Conservation (phyloP, 1,284 basidiomycete species). For the Cryptococcus sp. region DNA sequence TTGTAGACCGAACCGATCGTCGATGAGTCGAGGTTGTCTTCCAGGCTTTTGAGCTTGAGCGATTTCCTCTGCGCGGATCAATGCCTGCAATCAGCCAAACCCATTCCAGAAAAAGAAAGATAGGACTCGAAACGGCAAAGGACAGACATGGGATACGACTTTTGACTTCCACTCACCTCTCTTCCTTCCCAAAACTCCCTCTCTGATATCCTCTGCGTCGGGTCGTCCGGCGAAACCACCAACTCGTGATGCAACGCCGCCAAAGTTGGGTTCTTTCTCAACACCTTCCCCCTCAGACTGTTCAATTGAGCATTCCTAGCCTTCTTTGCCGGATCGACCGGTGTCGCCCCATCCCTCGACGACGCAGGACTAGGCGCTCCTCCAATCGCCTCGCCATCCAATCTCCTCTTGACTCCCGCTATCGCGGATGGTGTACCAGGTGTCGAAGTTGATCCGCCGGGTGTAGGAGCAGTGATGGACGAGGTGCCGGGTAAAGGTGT, state of each 20-base stretch:
- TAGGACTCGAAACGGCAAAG: no score
- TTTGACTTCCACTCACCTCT: slow-evolving; percentile 71
- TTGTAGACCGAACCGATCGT: slow-evolving; percentile 67
- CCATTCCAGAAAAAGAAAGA: not conserved
- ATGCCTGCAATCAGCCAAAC: slow-evolving; percentile 50
- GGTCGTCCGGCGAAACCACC: slow-evolving; percentile 58
- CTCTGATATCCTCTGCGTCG: slow-evolving; percentile 62
- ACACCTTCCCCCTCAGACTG: slow-evolving; percentile 58
- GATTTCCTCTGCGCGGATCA: slow-evolving; percentile 63
- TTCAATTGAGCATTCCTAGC: slow-evolving; percentile 49
- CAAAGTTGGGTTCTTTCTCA: slow-evolving; percentile 68
- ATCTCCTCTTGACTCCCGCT: slow-evolving; percentile 15
- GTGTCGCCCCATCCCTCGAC: slow-evolving; percentile 5
- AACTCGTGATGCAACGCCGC: slow-evolving; percentile 74
- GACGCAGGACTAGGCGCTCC: slow-evolving; percentile 8
- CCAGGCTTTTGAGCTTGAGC: slow-evolving; percentile 63
- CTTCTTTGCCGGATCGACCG: not conserved
- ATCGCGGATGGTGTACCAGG: slow-evolving; percentile 8
- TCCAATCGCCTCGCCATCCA: slow-evolving; percentile 42
- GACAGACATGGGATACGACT: no score
- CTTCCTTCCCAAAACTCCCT: slow-evolving; percentile 92
- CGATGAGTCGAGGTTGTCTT: slow-evolving; percentile 76
- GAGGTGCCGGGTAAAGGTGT: slow-evolving; percentile 3
- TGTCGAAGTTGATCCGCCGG: slow-evolving; percentile 6
- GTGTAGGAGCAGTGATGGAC: slow-evolving; percentile 3